These are phyloP conservation scores for Fraxinus ornus DNA, from an alignment of 305 asterid species.

Conservation along the genomic window DNA sequence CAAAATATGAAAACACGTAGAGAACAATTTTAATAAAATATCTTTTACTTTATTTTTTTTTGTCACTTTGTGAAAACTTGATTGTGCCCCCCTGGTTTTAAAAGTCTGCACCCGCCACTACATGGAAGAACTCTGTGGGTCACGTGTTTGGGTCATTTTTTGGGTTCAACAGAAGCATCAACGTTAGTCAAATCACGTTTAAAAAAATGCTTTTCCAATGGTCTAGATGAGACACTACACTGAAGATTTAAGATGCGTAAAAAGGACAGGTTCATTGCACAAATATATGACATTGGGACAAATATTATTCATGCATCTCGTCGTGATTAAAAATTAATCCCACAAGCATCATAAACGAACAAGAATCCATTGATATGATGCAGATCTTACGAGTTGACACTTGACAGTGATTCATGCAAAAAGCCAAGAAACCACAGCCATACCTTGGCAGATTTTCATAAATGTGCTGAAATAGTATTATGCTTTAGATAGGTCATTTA, in stretches of 20 bases:
- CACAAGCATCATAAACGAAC: neutral
- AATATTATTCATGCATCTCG: neutral
- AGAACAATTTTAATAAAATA: no score
- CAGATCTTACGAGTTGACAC: neutral
- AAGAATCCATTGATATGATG: neutral
- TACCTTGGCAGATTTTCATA: neutral
- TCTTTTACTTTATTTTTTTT: no score
- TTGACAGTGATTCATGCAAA: neutral
- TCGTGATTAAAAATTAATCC: neutral
- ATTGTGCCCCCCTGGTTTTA: no score
- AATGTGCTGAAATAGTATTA: neutral
- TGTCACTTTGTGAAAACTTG: no score
- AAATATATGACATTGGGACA: neutral
- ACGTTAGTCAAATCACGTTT: neutral
- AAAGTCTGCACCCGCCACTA: no score
- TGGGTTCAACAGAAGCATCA: no score
- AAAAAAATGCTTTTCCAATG: neutral
- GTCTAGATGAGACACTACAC: neutral
- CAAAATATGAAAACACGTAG: no score
- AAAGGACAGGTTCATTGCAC: conserved; percentile 1
- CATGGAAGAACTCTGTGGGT: no score
- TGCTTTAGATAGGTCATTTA: neutral
- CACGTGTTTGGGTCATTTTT: no score
- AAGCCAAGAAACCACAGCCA: neutral
- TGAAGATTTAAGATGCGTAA: neutral